Percentiles rank a stretch among this genome's conserved stretches.
phyloP scores from a whole-genome alignment of 306 rosid genomes.

The Argentina anserina region DNA sequence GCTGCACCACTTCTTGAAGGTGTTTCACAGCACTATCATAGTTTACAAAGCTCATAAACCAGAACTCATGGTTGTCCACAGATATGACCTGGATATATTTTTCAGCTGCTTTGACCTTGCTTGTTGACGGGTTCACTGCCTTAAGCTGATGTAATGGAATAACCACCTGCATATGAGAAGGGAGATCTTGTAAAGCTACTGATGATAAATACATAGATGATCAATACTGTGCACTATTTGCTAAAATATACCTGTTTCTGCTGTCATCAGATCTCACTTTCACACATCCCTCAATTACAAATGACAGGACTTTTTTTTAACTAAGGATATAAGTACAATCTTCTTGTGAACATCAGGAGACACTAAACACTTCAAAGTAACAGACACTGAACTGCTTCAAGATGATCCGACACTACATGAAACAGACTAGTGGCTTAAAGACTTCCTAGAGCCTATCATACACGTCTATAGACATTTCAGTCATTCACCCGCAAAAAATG shows the following conservation, averaged over 20 bases:
- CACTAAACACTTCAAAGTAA: too few species aligned
- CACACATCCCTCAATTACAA: neutral
- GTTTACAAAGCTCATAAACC: constrained; percentile 94
- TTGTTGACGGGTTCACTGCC: constrained; percentile 83
- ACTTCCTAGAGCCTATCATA: neutral
- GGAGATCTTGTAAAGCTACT: neutral
- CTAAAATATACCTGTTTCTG: too few species aligned
- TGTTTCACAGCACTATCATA: constrained; percentile 80
- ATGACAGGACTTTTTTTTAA: neutral
- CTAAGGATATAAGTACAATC: neutral
- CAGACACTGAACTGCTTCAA: neutral
- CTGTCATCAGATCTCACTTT: too few species aligned
- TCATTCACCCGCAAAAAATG: neutral
- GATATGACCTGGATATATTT: constrained; percentile 83
- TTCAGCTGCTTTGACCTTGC: constrained; percentile 70
- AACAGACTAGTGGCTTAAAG: neutral
- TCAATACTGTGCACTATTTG: neutral
- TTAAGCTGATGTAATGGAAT: constrained; percentile 87
- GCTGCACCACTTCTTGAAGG: constrained; percentile 59
- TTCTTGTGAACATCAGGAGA: neutral
- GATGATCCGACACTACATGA: neutral
- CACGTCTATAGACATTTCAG: neutral
- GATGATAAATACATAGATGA: neutral
- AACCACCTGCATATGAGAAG: constrained; percentile 48
- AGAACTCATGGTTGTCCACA: constrained; percentile 92